Evolutionary conservation across 345 rosid genomes (phyloP), one percentile per base, ranked within the genome.

Genomic region (Eucalyptus leucophloia): DNA sequence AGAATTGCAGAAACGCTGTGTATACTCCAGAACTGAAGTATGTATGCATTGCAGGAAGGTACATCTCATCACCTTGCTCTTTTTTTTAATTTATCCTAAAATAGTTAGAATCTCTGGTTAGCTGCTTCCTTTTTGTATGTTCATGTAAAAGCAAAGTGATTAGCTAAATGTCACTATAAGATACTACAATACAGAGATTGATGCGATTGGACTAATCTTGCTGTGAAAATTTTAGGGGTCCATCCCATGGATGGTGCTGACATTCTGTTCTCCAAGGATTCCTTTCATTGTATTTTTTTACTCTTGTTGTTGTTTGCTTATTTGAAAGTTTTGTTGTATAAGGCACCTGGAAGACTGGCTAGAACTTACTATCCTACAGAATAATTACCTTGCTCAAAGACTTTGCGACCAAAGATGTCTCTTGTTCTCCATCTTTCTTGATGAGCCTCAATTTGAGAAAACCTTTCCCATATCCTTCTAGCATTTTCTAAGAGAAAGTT

Each of bases 11-110:
- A 86, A 95, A 97, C 91, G 98, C 99, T 86, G 98, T 95, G 86
- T 94, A 94, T 90, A 94, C 95, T 87, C 95, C 97, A 65, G 89
- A 96, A 56, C 92, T 97, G 91, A 95, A 94, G 94, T 97, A 95
- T 91, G 99, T 98, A 87, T 98, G 99, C 85, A 91, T 98, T 8
- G 99, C 98, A 8, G 99, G 99, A 89, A 96, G 99, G 99, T 98
- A 94, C 90, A 80, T 86, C 60, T 45, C 30, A 62, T 77, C 85
- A 77, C 47, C 42, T 77, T 40, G 5, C 47, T 40, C 30, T 4
- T 17, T 69, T n/a, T 18, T 47, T 3, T 49, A n/a, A n/a, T 49
- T 5, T 5, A 77, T 77, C 83, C 85, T 23, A 77, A 77, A 40
- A 40, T 77, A 12, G 85, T 77, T 21, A 77, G 83, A 77, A 21